phyloP scores from a whole-genome alignment of 768 basidiomycete genomes.

The Albatrellus ellisii region DNA sequence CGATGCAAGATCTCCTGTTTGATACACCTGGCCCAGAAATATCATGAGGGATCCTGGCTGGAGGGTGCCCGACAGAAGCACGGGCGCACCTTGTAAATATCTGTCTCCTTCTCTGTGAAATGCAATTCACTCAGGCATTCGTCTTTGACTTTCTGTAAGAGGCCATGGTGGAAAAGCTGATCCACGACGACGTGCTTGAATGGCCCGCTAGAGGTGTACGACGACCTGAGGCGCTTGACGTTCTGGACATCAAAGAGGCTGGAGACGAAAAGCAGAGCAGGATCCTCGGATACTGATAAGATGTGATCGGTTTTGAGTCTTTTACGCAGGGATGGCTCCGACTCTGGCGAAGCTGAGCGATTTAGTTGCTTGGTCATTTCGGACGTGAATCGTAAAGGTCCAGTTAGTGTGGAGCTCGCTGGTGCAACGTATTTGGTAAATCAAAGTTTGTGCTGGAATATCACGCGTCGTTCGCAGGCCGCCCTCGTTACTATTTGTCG shows the following conservation, averaged over 20 bases:
- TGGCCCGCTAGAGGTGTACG: conserved; percentile 48
- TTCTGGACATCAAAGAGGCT: conserved; percentile 44
- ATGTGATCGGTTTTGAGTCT: conserved; percentile 25
- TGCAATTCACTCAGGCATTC: conserved; percentile 69
- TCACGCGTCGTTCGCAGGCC: too few species aligned
- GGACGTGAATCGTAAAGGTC: too few species aligned
- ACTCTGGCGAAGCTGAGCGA: conserved; percentile 30
- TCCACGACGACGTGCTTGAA: conserved; percentile 78
- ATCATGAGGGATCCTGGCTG: not conserved
- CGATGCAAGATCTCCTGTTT: conserved; percentile 94
- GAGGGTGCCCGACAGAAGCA: too few species aligned
- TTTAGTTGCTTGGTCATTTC: conserved; percentile 34
- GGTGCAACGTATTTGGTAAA: too few species aligned
- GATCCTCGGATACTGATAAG: conserved; percentile 15
- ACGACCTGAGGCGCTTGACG: conserved; percentile 37
- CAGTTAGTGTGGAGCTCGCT: too few species aligned
- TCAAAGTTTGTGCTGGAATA: too few species aligned
- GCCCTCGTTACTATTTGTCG: too few species aligned
- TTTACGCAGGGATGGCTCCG: conserved; percentile 22
- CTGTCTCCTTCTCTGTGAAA: conserved; percentile 92
- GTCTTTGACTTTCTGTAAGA: conserved; percentile 71
- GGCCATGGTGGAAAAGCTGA: conserved; percentile 71
- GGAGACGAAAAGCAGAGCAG: conserved; percentile 30
- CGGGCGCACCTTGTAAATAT: conserved; percentile 83
- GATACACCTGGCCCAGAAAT: conserved; percentile 58